Evolutionary conservation across 1,284 basidiomycete species (phyloP).

Genomic region (Sutorius eximius): DNA sequence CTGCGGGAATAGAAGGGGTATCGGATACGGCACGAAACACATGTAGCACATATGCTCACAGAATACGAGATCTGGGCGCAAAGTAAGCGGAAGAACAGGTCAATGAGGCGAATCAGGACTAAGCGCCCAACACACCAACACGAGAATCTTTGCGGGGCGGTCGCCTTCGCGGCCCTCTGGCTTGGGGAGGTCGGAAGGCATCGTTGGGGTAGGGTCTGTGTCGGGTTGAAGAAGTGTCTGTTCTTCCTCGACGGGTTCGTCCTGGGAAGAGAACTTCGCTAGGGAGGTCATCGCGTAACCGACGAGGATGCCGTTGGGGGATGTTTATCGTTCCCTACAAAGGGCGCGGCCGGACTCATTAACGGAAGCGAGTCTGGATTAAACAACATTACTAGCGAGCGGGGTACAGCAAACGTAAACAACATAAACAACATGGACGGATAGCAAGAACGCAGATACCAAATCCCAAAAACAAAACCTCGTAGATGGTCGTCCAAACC

Average conservation of each 20-base stretch:
- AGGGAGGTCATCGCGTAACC: slow-evolving; percentile 8
- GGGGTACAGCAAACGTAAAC: slow-evolving; percentile 19
- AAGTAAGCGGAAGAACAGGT: background rate
- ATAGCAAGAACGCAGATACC: slow-evolving; percentile 13
- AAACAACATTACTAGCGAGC: slow-evolving; percentile 26
- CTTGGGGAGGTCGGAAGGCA: slow-evolving; percentile 24
- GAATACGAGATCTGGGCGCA: slow-evolving; percentile 14
- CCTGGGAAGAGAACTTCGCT: background rate
- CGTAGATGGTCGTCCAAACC: slow-evolving; percentile 11
- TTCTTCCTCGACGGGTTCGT: slow-evolving; percentile 18
- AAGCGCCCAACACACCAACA: slow-evolving; percentile 21
- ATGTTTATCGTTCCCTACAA: background rate
- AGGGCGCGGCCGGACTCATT: background rate
- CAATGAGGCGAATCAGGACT: background rate
- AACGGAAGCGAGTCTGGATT: slow-evolving; percentile 10
- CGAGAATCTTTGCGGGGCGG: slow-evolving; percentile 13
- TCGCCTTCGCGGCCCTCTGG: slow-evolving; percentile 28
- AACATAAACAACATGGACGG: slow-evolving; percentile 5
- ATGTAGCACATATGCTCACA: slow-evolving; percentile 15
- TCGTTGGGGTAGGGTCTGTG: background rate
- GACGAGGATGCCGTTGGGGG: background rate
- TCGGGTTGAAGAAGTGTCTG: slow-evolving; percentile 17
- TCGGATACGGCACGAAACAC: slow-evolving; percentile 11
- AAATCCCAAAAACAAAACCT: slow-evolving; percentile 17
- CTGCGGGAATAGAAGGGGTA: slow-evolving; percentile 30